phyloP scores from a whole-genome alignment of 768 basidiomycete genomes.

The Phlebiopsis flavidoalba region DNA sequence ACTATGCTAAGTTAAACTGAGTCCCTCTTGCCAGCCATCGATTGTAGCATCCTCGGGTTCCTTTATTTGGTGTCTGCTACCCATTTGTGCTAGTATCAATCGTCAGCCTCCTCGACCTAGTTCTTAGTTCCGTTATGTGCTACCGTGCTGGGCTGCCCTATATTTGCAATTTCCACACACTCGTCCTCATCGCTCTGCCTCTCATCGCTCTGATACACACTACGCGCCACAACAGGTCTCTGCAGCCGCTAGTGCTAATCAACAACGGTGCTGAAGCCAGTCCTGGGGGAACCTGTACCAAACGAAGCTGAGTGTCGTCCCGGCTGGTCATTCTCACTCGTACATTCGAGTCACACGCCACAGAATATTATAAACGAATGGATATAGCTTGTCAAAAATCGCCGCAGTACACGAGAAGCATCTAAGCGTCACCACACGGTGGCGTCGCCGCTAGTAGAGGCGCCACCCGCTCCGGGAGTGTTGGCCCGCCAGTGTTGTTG shows the following conservation, averaged over 20 bases:
- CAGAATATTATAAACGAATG: not conserved
- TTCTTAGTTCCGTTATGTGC: not conserved
- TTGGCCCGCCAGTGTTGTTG: conserved; percentile 15
- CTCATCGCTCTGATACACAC: too few species aligned
- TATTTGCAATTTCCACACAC: not conserved
- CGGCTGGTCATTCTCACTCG: not conserved
- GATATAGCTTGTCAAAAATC: conserved; percentile 10
- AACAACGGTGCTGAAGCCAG: too few species aligned
- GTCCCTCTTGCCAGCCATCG: conserved; percentile 2
- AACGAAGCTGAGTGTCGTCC: not conserved
- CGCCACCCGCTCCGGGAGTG: conserved; percentile 22
- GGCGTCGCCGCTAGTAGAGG: conserved; percentile 17
- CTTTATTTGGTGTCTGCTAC: conserved; percentile 1
- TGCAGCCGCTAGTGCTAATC: too few species aligned
- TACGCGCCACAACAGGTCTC: too few species aligned
- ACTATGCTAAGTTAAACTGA: conserved; percentile 1
- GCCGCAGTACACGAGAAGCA: not conserved
- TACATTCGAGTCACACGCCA: not conserved
- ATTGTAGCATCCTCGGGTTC: conserved; percentile 14
- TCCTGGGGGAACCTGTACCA: too few species aligned
- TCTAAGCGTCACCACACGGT: conserved; percentile 14
- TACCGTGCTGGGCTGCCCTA: conserved; percentile 2
- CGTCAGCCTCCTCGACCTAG: not conserved
- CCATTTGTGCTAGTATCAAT: conserved; percentile 6
- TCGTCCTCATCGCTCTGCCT: too few species aligned